A percentile compares a stretch with the other conserved stretches of the same genome.
Evolutionary conservation across 2,329 filamentous ascomycete genomes (phyloP).

Genomic region (Penicillium capsulatum): DNA sequence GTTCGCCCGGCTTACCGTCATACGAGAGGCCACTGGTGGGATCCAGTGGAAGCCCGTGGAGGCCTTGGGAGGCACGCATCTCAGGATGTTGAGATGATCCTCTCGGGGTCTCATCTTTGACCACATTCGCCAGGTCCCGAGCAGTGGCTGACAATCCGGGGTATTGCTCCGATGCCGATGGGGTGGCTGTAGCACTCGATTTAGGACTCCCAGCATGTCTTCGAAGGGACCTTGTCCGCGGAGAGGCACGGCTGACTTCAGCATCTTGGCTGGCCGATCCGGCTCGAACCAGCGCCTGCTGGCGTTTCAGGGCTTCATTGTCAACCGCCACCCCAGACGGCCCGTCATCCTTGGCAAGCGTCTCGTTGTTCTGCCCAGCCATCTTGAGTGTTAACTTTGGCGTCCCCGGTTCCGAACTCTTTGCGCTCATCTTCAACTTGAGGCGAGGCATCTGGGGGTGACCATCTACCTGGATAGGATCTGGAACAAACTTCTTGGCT

Average conservation of each 20-base stretch:
- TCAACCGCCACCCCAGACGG: slow-evolving; percentile 50
- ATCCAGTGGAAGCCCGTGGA: slow-evolving; percentile 9
- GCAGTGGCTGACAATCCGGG: slow-evolving; percentile 17
- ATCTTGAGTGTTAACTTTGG: slow-evolving; percentile 71
- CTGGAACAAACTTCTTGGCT: slow-evolving; percentile 67
- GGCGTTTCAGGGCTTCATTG: slow-evolving; percentile 51
- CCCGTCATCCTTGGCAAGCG: slow-evolving; percentile 42
- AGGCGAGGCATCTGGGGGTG: slow-evolving; percentile 62
- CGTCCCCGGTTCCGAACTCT: slow-evolving; percentile 40
- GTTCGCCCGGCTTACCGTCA: slow-evolving; percentile 10
- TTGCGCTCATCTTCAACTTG: slow-evolving; percentile 65
- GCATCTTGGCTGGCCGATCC: slow-evolving; percentile 36
- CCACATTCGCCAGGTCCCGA: slow-evolving; percentile 25
- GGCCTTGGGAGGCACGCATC: slow-evolving; percentile 20
- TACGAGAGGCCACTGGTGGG: slow-evolving; percentile 1
- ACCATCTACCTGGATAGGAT: slow-evolving; percentile 49
- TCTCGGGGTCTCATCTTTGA: slow-evolving; percentile 11
- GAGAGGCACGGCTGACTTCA: slow-evolving; percentile 16
- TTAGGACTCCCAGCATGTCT: slow-evolving; percentile 30
- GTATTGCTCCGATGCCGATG: slow-evolving; percentile 24
- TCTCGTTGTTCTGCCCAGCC: slow-evolving; percentile 54
- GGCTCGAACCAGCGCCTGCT: slow-evolving; percentile 50
- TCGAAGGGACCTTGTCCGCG: slow-evolving; percentile 36
- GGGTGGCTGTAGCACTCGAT: slow-evolving; percentile 19
- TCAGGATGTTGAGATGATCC: slow-evolving; percentile 10